Conservation (phyloP, 305 asterid species). For the Fraxinus velutina region DNA sequence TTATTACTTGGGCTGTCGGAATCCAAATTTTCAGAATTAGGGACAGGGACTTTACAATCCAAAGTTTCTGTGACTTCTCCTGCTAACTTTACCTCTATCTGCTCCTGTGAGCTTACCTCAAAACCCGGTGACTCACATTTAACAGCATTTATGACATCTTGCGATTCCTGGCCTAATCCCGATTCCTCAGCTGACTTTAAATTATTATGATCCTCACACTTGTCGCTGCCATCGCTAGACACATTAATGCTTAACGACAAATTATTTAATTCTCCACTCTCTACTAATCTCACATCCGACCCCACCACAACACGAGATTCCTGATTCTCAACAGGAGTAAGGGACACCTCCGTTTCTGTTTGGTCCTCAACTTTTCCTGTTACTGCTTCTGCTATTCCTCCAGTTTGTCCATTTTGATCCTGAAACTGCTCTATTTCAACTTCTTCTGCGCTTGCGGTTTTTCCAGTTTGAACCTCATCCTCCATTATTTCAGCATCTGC, state of each 20-base stretch:
- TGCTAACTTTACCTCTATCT: not conserved
- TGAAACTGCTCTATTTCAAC: constrained; percentile 11
- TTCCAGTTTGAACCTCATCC: constrained; percentile 1
- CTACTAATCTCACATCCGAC: constrained; percentile 25
- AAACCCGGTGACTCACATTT: constrained; percentile 2
- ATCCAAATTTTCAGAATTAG: not conserved
- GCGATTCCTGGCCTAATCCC: constrained; percentile 26
- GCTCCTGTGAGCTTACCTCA: constrained; percentile 16
- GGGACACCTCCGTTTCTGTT: constrained; percentile 9
- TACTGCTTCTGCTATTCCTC: constrained; percentile 22
- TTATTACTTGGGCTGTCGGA: not conserved
- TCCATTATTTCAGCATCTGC: constrained; percentile 2
- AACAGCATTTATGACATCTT: constrained; percentile 25
- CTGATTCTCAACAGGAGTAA: constrained; percentile 24
- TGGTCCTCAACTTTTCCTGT: constrained; percentile 23
- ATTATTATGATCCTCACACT: constrained; percentile 21
- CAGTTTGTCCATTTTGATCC: constrained; percentile 21
- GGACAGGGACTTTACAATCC: constrained; percentile 13
- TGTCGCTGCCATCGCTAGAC: constrained; percentile 20
- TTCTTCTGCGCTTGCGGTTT: not conserved
- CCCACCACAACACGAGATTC: constrained; percentile 29
- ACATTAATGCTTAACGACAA: not conserved
- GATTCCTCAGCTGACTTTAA: constrained; percentile 19
- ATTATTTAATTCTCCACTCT: constrained; percentile 18
- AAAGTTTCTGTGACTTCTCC: constrained; percentile 2